Evolutionary conservation across 371 early-diverging fungal genomes (phyloP), one percentile per base, ranked within the genome.

Genomic region (Mortierella sp.): DNA sequence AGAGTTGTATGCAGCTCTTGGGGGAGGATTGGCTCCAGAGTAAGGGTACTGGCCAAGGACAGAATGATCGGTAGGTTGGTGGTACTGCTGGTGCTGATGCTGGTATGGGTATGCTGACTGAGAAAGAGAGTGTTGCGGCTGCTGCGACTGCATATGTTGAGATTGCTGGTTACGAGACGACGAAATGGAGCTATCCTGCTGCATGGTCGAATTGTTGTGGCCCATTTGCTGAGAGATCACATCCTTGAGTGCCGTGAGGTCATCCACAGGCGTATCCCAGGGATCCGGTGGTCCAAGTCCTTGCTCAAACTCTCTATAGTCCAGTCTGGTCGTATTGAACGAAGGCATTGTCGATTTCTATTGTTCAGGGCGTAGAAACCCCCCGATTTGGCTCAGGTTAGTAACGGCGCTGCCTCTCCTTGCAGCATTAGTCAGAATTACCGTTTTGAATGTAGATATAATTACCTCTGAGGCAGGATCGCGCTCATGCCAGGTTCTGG

Each of bases 201-300:
- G 70, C n/a, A 74, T 71, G 16, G 78, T 54, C 18, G 74, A n/a
- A 44, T 35, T 76, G 51, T 51, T 75, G 3, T 76, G 82, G 11
- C 79, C 80, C 78, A 82, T 77, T 70, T 80, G 76, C 56, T 81
- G 78, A 1, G 83, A 70, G 3, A 82, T 88, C 7, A 80, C 82
- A 73, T 84, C 88, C 35, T 78, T 83, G 70, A 88, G 48, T 2
- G 85, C 82, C n/a, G 89, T 87, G 51, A 93, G 76, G 35, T 92
- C 93, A 24, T 88, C 89, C 74, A 92, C 92, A 21, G 92, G 92
- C 27, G 92, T 89, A 81, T 94, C 94, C 95, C 95, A 95, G 10
- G 94, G 95, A 88, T 94, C 94, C 38, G 92, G 92, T 4, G 95
- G 94, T 38, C 94, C 92, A 24, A 93, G 80, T 43, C 94, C 95